A percentile compares a stretch with the other conserved stretches of the same genome.
phyloP scores from a whole-genome alignment of 2,329 filamentous ascomycete species.

The Aureobasidium sp. region DNA sequence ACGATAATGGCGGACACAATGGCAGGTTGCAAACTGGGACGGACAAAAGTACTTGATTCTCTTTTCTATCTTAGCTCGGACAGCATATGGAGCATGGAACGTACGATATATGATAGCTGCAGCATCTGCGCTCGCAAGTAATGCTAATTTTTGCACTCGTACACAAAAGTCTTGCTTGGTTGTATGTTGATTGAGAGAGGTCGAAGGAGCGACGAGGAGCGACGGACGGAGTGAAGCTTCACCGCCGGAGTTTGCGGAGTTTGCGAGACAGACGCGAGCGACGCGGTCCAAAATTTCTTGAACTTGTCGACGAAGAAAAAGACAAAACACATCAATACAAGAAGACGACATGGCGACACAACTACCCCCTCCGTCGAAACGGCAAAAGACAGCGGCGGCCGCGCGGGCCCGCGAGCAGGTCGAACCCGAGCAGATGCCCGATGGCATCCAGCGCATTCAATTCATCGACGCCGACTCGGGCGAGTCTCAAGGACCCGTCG shows the following conservation, averaged over 20 bases:
- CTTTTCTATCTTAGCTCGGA: constrained; percentile 2
- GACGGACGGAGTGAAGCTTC: neutral
- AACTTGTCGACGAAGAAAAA: constrained; percentile 3
- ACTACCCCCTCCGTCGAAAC: constrained; percentile 76
- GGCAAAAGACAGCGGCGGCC: constrained; percentile 67
- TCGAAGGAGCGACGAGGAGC: neutral
- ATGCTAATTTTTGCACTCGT: neutral
- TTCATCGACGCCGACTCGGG: constrained; percentile 75
- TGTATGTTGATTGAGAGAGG: neutral
- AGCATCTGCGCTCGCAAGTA: neutral
- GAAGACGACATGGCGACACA: constrained; percentile 63
- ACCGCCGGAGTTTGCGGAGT: neutral
- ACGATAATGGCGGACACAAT: constrained; percentile 1
- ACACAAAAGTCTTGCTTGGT: neutral
- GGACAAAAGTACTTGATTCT: constrained; percentile 7
- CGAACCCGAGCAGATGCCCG: constrained; percentile 50
- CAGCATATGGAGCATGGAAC: neutral
- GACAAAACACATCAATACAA: neutral
- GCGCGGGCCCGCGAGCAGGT: constrained; percentile 67
- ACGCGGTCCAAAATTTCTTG: constrained; percentile 8
- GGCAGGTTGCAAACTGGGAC: neutral
- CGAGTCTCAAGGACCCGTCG: constrained; percentile 59
- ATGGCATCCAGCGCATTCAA: constrained; percentile 61
- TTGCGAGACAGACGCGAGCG: neutral
- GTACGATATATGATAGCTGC: neutral